Percentiles rank a stretch among this genome's conserved stretches.
phyloP scores from a whole-genome alignment of 2,329 filamentous ascomycete genomes.

The Diaporthe batatas region DNA sequence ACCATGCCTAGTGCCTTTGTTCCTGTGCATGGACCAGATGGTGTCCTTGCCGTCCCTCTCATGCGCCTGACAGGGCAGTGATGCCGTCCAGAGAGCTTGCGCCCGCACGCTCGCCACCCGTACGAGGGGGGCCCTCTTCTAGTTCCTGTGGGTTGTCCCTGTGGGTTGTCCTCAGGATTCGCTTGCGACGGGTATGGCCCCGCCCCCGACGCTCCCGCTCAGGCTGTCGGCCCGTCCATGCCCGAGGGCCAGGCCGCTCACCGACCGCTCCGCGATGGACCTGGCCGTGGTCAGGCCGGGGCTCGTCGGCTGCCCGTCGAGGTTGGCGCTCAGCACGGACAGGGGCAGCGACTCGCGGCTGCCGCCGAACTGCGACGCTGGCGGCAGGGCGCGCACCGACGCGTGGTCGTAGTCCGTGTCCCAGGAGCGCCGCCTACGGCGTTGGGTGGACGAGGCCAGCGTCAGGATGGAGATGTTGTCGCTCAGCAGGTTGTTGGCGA shows the following conservation, averaged over 20 bases:
- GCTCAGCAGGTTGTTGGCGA: slow-evolving; percentile 83
- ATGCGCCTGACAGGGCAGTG: slow-evolving; percentile 14
- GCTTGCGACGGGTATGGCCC: slow-evolving; percentile 73
- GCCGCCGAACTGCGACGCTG: slow-evolving; percentile 81
- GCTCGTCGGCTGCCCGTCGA: slow-evolving; percentile 64
- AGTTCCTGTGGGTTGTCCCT: slow-evolving; percentile 23
- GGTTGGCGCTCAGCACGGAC: slow-evolving; percentile 80
- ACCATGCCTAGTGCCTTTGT: slow-evolving; percentile 11
- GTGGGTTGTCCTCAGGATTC: slow-evolving; percentile 38
- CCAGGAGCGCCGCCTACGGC: slow-evolving; percentile 80
- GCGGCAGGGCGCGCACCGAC: slow-evolving; percentile 85
- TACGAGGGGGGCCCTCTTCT: background rate
- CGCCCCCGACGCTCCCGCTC: slow-evolving; percentile 77
- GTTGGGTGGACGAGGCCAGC: slow-evolving; percentile 84
- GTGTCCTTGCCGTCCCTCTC: background rate
- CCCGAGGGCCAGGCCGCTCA: slow-evolving; percentile 78
- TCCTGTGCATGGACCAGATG: background rate
- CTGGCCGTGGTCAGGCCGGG: slow-evolving; percentile 67
- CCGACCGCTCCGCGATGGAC: slow-evolving; percentile 51
- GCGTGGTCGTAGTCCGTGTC: slow-evolving; percentile 77
- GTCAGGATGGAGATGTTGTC: slow-evolving; percentile 91
- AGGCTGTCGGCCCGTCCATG: slow-evolving; percentile 88
- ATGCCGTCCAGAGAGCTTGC: background rate
- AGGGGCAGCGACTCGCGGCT: slow-evolving; percentile 84
- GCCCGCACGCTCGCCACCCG: background rate